A percentile compares a stretch with the other conserved stretches of the same genome.
Evolutionary conservation across 2,329 filamentous ascomycete species (phyloP).

Genomic region (Myriosclerotinia duriaeana): DNA sequence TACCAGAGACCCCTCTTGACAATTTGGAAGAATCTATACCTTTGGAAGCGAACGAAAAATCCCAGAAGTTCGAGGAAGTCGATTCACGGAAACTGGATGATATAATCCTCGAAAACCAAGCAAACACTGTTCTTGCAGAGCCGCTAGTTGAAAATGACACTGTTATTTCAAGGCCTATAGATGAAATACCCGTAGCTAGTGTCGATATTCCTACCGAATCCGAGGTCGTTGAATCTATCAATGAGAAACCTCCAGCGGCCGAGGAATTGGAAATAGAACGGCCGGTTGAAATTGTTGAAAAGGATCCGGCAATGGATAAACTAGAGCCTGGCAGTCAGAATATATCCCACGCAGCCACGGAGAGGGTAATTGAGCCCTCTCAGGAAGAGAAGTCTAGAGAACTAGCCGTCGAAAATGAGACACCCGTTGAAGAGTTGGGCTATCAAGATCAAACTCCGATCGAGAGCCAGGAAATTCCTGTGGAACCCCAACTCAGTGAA

Average conservation of each 20-base stretch:
- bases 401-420: not conserved
- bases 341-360: no score
- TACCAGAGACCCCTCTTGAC: not conserved
- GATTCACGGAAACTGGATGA: not conserved
- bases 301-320: not conserved
- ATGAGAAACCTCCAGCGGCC: not conserved
- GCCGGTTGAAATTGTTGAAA: not conserved
- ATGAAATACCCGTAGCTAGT: no score
- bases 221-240: not conserved
- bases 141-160: no score
- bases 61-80: not conserved
- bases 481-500: not conserved
- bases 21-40: no score
- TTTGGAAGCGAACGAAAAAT: not conserved
- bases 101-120: not conserved
- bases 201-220: not conserved
- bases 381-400: not conserved
- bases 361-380: not conserved
- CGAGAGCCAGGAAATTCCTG: not conserved
- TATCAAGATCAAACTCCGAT: not conserved
- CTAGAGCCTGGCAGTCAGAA: no score
- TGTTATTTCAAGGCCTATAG: no score
- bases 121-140: not conserved
- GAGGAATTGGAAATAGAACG: not conserved
- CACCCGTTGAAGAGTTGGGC: not conserved